phyloP scores from a whole-genome alignment of 1,284 basidiomycete species.

The Schizopora paradoxa region DNA sequence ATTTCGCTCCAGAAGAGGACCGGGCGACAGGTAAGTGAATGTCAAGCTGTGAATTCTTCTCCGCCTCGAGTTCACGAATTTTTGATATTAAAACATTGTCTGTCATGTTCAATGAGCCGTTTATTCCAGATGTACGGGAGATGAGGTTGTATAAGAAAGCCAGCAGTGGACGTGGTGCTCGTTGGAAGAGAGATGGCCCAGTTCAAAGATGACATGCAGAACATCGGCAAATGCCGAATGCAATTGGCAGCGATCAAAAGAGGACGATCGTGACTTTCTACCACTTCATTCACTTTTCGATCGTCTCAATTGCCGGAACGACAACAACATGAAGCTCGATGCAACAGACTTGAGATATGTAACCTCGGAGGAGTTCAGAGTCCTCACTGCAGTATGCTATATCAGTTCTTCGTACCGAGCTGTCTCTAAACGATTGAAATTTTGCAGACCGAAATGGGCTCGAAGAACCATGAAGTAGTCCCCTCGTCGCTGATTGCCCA shows the following conservation, averaged over 20 bases:
- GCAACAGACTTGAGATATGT: conserved; percentile 94
- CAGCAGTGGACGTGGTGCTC: background rate
- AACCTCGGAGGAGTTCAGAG: conserved; percentile 88
- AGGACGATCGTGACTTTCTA: background rate
- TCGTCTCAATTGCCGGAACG: background rate
- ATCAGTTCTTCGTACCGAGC: background rate
- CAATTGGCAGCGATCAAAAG: no score
- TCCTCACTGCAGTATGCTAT: conserved; percentile 78
- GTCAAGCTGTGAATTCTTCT: conserved; percentile 40
- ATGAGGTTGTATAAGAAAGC: no score
- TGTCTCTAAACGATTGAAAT: background rate
- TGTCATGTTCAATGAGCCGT: conserved; percentile 2
- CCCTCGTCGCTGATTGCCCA: conserved; percentile 86
- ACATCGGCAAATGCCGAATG: no score
- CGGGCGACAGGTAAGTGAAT: conserved; percentile 42
- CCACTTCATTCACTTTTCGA: background rate
- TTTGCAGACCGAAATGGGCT: conserved; percentile 89
- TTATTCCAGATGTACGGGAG: no score
- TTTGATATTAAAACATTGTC: conserved; percentile 3
- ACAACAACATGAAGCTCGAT: conserved; percentile 78
- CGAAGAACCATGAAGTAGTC: conserved; percentile 96
- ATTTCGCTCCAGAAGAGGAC: conserved; percentile 54
- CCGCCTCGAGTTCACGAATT: conserved; percentile 38
- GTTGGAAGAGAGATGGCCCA: background rate
- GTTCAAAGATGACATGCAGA: background rate